Percentiles rank a stretch among this genome's conserved stretches.
phyloP scores from a whole-genome alignment of 2,329 filamentous ascomycete genomes.

The Nigrograna mackinnonii region DNA sequence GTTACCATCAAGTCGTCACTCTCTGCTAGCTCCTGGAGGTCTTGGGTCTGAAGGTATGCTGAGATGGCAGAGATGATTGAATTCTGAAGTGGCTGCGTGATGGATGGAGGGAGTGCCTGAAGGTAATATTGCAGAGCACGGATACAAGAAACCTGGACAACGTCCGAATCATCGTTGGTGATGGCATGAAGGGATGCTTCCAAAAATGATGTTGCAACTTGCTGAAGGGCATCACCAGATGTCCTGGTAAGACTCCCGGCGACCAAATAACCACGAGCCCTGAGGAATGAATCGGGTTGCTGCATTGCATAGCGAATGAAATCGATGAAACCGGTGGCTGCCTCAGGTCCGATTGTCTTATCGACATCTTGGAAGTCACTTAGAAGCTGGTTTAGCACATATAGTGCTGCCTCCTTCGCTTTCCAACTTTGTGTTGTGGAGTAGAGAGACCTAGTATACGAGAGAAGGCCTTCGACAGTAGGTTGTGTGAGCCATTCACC shows the following conservation, averaged over 20 bases:
- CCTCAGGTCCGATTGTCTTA: conserved; percentile 69
- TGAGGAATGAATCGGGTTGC: conserved; percentile 73
- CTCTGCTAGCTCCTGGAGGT: conserved; percentile 81
- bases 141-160: conserved; percentile 90
- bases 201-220: conserved; percentile 65
- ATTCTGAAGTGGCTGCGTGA: conserved; percentile 62
- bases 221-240: conserved; percentile 58
- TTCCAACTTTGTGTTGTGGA: conserved; percentile 61
- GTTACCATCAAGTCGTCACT: conserved; percentile 92
- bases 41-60: conserved; percentile 77
- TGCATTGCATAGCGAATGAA: conserved; percentile 79
- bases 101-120: conserved; percentile 53
- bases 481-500: conserved; percentile 83
- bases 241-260: conserved; percentile 78
- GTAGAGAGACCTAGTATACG: conserved; percentile 76
- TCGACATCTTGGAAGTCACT: conserved; percentile 81
- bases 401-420: conserved; percentile 79
- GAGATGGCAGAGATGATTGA: conserved; percentile 64
- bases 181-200: conserved; percentile 77
- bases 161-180: conserved; percentile 74
- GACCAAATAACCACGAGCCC: conserved; percentile 84
- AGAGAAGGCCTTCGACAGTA: conserved; percentile 77
- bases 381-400: conserved; percentile 80
- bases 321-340: conserved; percentile 75
- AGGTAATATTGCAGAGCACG: conserved; percentile 77